These are phyloP conservation scores for Cytospora schulzeri DNA, from an alignment of 2,329 filamentous ascomycete species.

Conservation along the genomic window DNA sequence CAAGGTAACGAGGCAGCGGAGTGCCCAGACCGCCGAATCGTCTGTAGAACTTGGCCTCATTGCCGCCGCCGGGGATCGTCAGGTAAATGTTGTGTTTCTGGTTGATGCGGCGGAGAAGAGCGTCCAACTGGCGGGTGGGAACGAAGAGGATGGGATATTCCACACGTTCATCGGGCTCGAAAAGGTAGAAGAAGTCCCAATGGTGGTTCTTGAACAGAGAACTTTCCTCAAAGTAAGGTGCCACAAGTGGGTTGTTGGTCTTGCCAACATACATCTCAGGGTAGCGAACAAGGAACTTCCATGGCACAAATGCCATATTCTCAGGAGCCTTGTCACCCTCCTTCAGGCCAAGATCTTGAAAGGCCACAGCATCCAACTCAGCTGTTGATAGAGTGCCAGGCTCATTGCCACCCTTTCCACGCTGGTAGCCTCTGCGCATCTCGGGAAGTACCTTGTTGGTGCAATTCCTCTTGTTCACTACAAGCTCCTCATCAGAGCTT, in stretches of 20 bases:
- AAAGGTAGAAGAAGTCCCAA: constrained; percentile 79
- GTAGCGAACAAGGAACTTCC: constrained; percentile 58
- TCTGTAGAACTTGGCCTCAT: constrained; percentile 59
- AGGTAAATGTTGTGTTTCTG: constrained; percentile 55
- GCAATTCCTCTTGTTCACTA: constrained; percentile 1
- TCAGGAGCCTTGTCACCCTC: constrained; percentile 34
- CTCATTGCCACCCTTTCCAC: neutral
- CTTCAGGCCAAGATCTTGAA: constrained; percentile 28
- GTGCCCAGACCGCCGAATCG: constrained; percentile 62
- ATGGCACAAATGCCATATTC: constrained; percentile 48
- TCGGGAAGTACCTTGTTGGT: neutral
- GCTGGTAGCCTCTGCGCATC: neutral
- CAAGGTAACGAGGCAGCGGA: constrained; percentile 69
- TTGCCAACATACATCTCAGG: constrained; percentile 61
- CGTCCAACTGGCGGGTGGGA: constrained; percentile 64
- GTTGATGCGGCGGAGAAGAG: constrained; percentile 68
- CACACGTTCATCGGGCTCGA: constrained; percentile 49
- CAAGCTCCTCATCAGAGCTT: constrained; percentile 11
- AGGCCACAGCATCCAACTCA: constrained; percentile 11
- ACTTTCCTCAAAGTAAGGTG: constrained; percentile 56
- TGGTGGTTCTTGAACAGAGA: constrained; percentile 58
- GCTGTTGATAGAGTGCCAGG: neutral
- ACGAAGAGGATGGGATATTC: constrained; percentile 67
- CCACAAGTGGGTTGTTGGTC: constrained; percentile 50
- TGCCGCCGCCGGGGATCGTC: constrained; percentile 56